A percentile compares a stretch with the other conserved stretches of the same genome.
These are phyloP conservation scores for Talaromyces sp. DNA, from an alignment of 2,329 filamentous ascomycete genomes.

Conservation along the genomic window DNA sequence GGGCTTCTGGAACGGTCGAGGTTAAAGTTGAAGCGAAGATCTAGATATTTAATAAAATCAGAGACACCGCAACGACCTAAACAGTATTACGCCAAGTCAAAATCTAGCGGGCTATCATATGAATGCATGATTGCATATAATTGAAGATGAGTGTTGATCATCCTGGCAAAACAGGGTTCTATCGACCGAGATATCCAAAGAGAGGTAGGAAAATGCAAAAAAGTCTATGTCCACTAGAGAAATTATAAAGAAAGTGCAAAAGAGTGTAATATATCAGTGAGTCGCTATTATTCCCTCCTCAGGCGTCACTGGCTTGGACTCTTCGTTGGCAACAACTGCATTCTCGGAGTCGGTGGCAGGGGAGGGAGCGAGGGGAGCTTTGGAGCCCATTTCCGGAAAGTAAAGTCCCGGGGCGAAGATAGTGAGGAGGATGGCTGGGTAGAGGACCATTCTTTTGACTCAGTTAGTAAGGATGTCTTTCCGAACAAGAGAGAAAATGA, in stretches of 20 bases:
- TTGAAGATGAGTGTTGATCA: neutral
- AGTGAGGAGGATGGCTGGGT: slow-evolving; percentile 51
- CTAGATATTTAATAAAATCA: too few relatives aligned
- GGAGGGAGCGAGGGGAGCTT: neutral
- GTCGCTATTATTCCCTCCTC: neutral
- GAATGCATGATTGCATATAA: neutral
- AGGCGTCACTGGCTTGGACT: slow-evolving; percentile 22
- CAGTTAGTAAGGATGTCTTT: slow-evolving; percentile 24
- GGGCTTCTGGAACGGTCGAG: neutral
- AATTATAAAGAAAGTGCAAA: neutral
- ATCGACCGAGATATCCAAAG: neutral
- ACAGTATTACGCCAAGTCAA: neutral
- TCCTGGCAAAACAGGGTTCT: neutral
- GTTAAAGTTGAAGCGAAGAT: too few relatives aligned
- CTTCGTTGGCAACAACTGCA: slow-evolving; percentile 16
- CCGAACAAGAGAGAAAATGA: slow-evolving; percentile 4
- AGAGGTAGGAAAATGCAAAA: neutral
- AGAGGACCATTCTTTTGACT: slow-evolving; percentile 42
- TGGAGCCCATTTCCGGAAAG: slow-evolving; percentile 52
- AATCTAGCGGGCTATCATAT: neutral
- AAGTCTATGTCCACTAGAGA: neutral
- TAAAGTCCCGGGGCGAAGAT: slow-evolving; percentile 54
- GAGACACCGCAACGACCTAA: too few relatives aligned
- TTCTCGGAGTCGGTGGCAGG: neutral
- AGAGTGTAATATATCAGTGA: neutral